phyloP scores from a whole-genome alignment of 2,329 filamentous ascomycete genomes.

The Pseudomassariella vexata region DNA sequence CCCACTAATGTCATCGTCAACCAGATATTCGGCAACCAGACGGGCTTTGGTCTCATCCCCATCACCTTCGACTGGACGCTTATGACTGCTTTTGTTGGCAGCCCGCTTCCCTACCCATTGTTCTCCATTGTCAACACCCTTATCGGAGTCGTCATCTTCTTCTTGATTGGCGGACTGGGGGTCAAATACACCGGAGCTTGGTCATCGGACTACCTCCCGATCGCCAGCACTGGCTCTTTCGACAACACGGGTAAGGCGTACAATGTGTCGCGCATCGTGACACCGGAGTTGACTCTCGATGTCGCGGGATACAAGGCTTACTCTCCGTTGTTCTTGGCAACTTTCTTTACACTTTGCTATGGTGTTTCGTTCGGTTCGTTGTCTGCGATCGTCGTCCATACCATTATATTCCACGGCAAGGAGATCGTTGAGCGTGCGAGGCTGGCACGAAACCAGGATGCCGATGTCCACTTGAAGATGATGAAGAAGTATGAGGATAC shows the following conservation, averaged over 20 bases:
- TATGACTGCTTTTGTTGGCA: conserved; percentile 42
- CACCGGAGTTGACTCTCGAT: conserved; percentile 35
- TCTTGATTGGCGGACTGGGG: conserved; percentile 33
- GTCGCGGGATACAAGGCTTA: conserved; percentile 36
- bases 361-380: conserved; percentile 53
- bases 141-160: conserved; percentile 43
- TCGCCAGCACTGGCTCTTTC: conserved; percentile 42
- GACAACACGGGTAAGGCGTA: conserved; percentile 42
- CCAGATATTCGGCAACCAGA: conserved; percentile 55
- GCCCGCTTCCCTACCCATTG: conserved; percentile 44
- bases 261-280: conserved; percentile 39
- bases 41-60: conserved; percentile 53
- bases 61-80: conserved; percentile 52
- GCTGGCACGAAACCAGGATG: conserved; percentile 31
- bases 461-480: conserved; percentile 46
- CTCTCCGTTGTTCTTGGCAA: conserved; percentile 45
- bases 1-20: conserved; percentile 55
- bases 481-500: conserved; percentile 52
- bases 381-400: conserved; percentile 46
- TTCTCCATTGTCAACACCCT: conserved; percentile 53
- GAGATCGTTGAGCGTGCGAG: conserved; percentile 37
- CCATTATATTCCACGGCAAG: conserved; percentile 43
- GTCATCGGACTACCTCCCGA: conserved; percentile 39
- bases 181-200: conserved; percentile 42
- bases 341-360: conserved; percentile 50